Evolutionary conservation across 345 rosid species (phyloP).

Genomic region (Fremontodendron californicum): DNA sequence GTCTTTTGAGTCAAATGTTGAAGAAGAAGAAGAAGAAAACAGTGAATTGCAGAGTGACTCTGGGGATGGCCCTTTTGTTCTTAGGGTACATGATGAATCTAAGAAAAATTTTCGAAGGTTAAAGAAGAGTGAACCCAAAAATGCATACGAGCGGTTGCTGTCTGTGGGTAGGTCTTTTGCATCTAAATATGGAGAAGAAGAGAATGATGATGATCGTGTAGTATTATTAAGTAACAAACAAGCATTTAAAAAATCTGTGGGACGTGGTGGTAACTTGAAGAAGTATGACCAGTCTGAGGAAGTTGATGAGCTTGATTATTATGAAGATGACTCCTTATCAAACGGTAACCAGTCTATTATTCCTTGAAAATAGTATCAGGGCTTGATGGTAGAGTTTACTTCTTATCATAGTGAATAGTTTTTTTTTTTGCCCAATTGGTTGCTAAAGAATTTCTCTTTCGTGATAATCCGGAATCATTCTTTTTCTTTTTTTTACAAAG

Average conservation of each 20-base stretch:
- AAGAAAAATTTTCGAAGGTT: slow-evolving; percentile 21
- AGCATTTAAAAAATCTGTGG: slow-evolving; percentile 23
- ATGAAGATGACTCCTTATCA: slow-evolving; percentile 26
- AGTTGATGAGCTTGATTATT: slow-evolving; percentile 31
- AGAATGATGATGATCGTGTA: slow-evolving; percentile 42
- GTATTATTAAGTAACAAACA: slow-evolving; percentile 36
- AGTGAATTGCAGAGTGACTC: slow-evolving; percentile 10
- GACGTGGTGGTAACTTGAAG: slow-evolving; percentile 23
- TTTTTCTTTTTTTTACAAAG: too few relatives aligned
- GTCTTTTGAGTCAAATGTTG: slow-evolving; percentile 29
- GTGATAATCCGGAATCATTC: too few relatives aligned
- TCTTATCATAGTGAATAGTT: too few relatives aligned
- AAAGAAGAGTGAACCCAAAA: slow-evolving; percentile 31
- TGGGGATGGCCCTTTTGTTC: slow-evolving; percentile 12
- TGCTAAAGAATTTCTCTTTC: too few relatives aligned
- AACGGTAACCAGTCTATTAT: slow-evolving; percentile 47
- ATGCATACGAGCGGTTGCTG: slow-evolving; percentile 34
- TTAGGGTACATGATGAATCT: slow-evolving; percentile 22
- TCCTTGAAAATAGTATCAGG: too few relatives aligned
- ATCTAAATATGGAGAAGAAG: slow-evolving; percentile 32
- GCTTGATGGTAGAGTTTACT: too few relatives aligned
- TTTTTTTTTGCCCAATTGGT: too few relatives aligned
- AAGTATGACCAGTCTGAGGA: slow-evolving; percentile 27
- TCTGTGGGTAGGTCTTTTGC: slow-evolving; percentile 37
- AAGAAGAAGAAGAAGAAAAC: slow-evolving; percentile 25